These are phyloP conservation scores for Hansenula lynferdii DNA, from an alignment of 1,139 yeast species.

Conservation along the genomic window DNA sequence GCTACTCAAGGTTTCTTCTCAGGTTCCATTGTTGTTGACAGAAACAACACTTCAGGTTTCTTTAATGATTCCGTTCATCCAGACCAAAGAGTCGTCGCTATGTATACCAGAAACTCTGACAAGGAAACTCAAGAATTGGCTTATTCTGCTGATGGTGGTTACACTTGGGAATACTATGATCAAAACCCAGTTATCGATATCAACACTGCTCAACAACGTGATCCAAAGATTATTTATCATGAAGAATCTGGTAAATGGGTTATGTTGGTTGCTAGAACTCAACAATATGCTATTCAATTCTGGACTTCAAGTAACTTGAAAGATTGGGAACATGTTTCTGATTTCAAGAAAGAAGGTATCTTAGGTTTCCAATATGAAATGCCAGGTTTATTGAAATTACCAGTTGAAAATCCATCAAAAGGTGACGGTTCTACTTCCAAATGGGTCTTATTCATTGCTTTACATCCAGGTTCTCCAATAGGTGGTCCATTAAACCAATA, in stretches of 20 bases:
- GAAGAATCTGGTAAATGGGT: conserved; percentile 29
- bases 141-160: conserved; percentile 33
- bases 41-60: conserved; percentile 31
- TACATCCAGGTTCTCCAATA: conserved; percentile 33
- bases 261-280: conserved; percentile 31
- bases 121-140: conserved; percentile 29
- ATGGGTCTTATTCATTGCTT: conserved; percentile 33
- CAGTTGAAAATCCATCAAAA: conserved; percentile 18
- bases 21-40: conserved; percentile 32
- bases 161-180: conserved; percentile 26
- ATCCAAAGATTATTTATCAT: conserved; percentile 37
- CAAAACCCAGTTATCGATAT: conserved; percentile 30
- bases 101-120: conserved; percentile 28
- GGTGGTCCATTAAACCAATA: conserved; percentile 35
- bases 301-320: conserved; percentile 28
- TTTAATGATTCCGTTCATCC: conserved; percentile 24
- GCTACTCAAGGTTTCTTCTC: conserved; percentile 29
- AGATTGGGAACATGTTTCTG: conserved; percentile 28
- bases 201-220: conserved; percentile 30
- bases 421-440: conserved; percentile 9
- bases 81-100: conserved; percentile 30
- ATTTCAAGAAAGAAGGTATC: conserved; percentile 26
- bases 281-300: conserved; percentile 28
- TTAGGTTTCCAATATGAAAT: conserved; percentile 35
- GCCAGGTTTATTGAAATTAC: conserved; percentile 29